Base-by-base conservation (phyloP, 2,329 filamentous ascomycete species). In the Cladophialophora psammophila region DNA sequence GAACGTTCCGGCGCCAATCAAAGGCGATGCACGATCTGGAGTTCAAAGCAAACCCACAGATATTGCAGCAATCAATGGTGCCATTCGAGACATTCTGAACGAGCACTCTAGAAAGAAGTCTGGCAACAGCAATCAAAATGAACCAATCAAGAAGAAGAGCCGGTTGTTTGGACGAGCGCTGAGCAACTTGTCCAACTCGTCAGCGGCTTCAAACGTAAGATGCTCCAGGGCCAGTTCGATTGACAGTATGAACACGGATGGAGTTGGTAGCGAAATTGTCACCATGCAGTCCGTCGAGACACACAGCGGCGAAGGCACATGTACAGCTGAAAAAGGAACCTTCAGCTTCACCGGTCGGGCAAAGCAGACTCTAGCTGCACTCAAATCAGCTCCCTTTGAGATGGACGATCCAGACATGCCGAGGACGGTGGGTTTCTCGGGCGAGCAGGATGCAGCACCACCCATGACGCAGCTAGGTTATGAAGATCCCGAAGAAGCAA, bases 221-320 rank as follows among this genome's bases (percentile, higher is more conserved):
- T 71, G 76, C 50, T 82, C 81, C 4, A 80, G 82, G 40, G 82
- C 82, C 34, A 82, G 81, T 72, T 83, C 81, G n/a, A 79, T 84
- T 63, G 82, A 83, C 66, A 83, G 81, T 31, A 74, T 83, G 9
- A 83, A 84, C 67, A 76, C 75, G 5, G 76, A 77, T 45, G 75
- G 75, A 9, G 45, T 75, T 5, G 75, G 75, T 26, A 76, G 74
- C 52, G 73, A 74, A n/a, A 69, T 75, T 77, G 81, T 48, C 26
- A 61, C 63, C 38, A 60, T 64, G n/a, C 66, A 64, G 36, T 60
- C 58, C 31, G 55, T 55, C 18, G 63, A 67, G 42, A 38, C 42
- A 4, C 59, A 64, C n/a, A 56, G 40, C 32, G 58, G 60, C 35
- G 68, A 69, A 35, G 26, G 48, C 9, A 38, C 38, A 53, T 54